Base-by-base conservation (phyloP, 371 early-diverging fungal species). In the Mortierella sp. region DNA sequence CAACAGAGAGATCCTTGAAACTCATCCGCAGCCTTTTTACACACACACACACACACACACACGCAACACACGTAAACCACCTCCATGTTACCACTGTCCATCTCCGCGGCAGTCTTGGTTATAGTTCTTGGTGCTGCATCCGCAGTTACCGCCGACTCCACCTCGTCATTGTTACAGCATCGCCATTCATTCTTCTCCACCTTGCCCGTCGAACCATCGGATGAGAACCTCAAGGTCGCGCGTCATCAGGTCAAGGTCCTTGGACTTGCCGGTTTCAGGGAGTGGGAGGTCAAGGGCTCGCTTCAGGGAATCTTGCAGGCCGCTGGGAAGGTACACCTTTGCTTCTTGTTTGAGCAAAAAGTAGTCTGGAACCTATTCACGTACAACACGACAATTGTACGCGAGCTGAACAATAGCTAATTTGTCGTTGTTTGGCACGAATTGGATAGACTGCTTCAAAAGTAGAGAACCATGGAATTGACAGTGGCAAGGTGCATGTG, bases 271-370 rank as follows among this genome's bases (percentile, higher is more conserved):
- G 84, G 84, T 6, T 83, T 75, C 55, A 47, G 76, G 4, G 84
- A 83, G 66, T 83, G 84, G 84, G 84, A 83, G 37, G 79, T 83
- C 74, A 78, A 72, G 29, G 84, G 76, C 26, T 70, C 79, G 0
- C 45, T 79, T 34, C 26, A 52, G 0, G 73, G 64, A 1, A 39
- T 76, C 58, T 45, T 37, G 10, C 40, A 55, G 13, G 78, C 72
- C 9, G 53, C 65, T 47, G 71, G 65, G 19, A 67, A 73, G 68
- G 82, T 71, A 50, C 44, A 29, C 4, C 24, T 5, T 19, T n/a
- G 9, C 24, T 40, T 44, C 2, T 53, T 19, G 16, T 37, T 11
- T 61, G 19, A 39, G 9, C n/a, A n/a, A n/a, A n/a, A n/a, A n/a
- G n/a, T n/a, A n/a, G n/a, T n/a, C n/a, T 19, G 14, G 37, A 8